Evolutionary conservation across 129 eudicot genomes (phyloP), one percentile per base, ranked within the genome.

Genomic region (Logfia minima): DNA sequence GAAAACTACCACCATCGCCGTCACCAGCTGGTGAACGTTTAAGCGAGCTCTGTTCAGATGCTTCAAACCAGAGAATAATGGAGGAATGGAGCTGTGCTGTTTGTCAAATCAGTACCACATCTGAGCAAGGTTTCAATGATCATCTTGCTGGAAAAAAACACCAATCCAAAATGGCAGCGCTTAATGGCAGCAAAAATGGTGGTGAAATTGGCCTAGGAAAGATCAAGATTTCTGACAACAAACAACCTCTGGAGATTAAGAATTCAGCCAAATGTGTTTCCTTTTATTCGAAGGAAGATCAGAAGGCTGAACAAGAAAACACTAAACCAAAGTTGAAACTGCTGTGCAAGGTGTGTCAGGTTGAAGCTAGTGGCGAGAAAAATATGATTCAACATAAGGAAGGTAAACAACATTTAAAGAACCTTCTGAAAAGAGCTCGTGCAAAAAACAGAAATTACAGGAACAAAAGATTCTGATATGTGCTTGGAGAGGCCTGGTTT

Each of bases 131-230:
- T 39, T 51, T 92, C 52, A 61, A 83, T n/a, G 87, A 86, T 3
- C 93, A 90, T 76, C 53, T 86, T 1, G 67, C 76, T n/a, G 96
- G 96, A 37, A 86, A 81, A 66, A 86, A 68, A 61, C 97, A 91
- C 78, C 86, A 81, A 74, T 43, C 87, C 19, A 83, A 80, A 66
- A 85, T 81, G 77, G 85, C 78, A 43, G 91, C 75, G 17, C 23
- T 79, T 39, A 60, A 37, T 39, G 63, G 72, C 6, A 17, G n/a
- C 35, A 59, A 74, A 14, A 35, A 29, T 8, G 8, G 23, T 23
- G 62, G 58, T 24, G 22, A 70, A 17, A 48, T 51, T 70, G 63
- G 61, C 1, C 6, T 31, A 6, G 77, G 7, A 35, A 74, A 72
- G 35, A 11, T 10, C 31, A 55, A 72, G 66, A 71, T 3, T 5